A percentile compares a stretch with the other conserved stretches of the same genome.
Conservation (phyloP, 2,329 filamentous ascomycete genomes). For the Erysiphe pulchra region DNA sequence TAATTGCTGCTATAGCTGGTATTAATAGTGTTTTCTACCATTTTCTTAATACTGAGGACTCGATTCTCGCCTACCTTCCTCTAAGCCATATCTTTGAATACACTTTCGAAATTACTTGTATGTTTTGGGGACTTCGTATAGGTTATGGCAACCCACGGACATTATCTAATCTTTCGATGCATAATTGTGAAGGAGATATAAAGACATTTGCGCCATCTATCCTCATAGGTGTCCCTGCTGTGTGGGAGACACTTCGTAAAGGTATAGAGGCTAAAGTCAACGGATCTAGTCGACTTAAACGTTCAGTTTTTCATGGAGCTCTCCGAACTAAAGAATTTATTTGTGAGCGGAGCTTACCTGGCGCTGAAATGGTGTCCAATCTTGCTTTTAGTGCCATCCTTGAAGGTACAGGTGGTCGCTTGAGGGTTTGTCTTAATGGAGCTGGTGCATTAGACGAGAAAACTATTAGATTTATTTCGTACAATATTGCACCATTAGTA, state of each 20-base stretch:
- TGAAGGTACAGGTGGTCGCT: constrained; percentile 58
- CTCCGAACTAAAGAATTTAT: constrained; percentile 32
- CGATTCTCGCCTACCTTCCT: constrained; percentile 70
- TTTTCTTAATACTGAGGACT: constrained; percentile 61
- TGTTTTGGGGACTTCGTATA: constrained; percentile 75
- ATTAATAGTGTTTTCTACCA: constrained; percentile 47
- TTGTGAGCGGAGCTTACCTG: constrained; percentile 25
- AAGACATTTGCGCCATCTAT: constrained; percentile 71
- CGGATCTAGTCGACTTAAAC: constrained; percentile 35
- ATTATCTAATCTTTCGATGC: constrained; percentile 59
- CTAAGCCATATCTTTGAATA: constrained; percentile 92
- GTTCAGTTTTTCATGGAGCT: constrained; percentile 48
- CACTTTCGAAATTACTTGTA: constrained; percentile 69
- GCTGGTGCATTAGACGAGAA: constrained; percentile 68
- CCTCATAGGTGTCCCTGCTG: constrained; percentile 79
- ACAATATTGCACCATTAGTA: constrained; percentile 80
- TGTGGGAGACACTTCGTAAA: constrained; percentile 95
- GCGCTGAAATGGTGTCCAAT: constrained; percentile 43
- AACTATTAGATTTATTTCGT: constrained; percentile 68
- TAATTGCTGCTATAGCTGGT: constrained; percentile 57
- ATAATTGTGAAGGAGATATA: constrained; percentile 82
- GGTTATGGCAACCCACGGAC: constrained; percentile 83
- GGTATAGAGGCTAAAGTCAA: constrained; percentile 62
- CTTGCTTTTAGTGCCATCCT: constrained; percentile 80
- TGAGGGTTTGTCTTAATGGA: constrained; percentile 80